Evolutionary conservation across 257 asterid genomes (phyloP), one percentile per base, ranked within the genome.

Genomic region (Schizonepeta tenuifolia): DNA sequence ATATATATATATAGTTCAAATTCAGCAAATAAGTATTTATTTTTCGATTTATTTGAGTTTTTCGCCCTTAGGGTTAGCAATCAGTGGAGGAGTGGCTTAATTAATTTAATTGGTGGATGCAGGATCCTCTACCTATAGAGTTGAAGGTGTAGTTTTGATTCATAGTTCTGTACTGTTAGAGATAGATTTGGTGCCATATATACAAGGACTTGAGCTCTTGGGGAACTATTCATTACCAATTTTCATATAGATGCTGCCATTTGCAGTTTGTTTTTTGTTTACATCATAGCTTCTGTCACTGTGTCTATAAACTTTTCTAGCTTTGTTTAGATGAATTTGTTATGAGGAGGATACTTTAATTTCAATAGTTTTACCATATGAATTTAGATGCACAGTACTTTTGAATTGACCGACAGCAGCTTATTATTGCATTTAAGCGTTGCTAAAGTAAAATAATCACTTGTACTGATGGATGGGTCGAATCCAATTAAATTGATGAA

Each of bases 81-180:
- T 69, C 63, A 83, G 84, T 72, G 83, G 75, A 36, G 17, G 18
- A 12, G 56, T 49, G 56, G 43, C 78, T 76, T 33, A 58, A 81
- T 76, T 33, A 58, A 81, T 76, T 74, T 72, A 72, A 60, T 76
- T 76, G 85, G 82, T 71, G 75, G 65, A 79, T 78, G 55, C 75
- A 67, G 80, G 56, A 76, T 70, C 81, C 84, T 7, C 33, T 44
- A 74, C 73, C 80, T 58, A 65, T 71, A 79, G 84, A 73, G 63
- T 74, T 75, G 44, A 67, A 69, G 83, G 57, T 80, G 81, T 84
- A 73, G 82, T 86, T 78, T 83, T 64, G 83, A 67, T 80, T 75
- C 77, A 80, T 67, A 20, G 65, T 53, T 71, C 21, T 65, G 75
- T 75, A 56, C 9, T 54, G 51, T 54, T 51, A 62, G 81, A 75